phyloP scores from a whole-genome alignment of 768 basidiomycete species.

The Phlebiopsis flavidoalba region DNA sequence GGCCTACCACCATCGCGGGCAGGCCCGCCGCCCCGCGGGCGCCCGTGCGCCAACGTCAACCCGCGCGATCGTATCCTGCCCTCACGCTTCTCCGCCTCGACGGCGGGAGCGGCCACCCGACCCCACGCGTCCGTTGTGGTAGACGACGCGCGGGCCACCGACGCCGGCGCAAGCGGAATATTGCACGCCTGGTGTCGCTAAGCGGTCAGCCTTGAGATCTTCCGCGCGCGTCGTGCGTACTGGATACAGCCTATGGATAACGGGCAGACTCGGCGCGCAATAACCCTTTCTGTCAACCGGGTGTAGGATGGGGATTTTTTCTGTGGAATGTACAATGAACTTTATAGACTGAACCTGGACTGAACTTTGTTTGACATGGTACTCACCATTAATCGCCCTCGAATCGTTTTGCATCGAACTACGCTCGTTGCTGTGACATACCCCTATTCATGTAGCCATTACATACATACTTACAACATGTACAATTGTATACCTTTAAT shows the following conservation, averaged over 20 bases:
- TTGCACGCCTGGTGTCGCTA: conserved; percentile 41
- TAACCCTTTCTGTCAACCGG: conserved; percentile 52
- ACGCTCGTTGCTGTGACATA: background rate
- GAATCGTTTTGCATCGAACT: background rate
- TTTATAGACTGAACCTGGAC: background rate
- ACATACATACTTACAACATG: background rate
- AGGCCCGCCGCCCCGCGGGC: conserved; percentile 70
- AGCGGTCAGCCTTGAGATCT: conserved; percentile 7
- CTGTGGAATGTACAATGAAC: background rate
- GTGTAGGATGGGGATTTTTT: background rate
- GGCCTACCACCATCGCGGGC: conserved; percentile 48
- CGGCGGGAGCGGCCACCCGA: conserved; percentile 23
- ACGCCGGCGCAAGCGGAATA: conserved; percentile 66
- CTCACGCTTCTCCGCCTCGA: conserved; percentile 45
- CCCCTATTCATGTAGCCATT: background rate
- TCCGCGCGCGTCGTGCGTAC: conserved; percentile 34
- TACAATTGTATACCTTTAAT: background rate
- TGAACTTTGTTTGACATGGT: background rate
- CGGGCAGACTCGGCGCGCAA: conserved; percentile 42
- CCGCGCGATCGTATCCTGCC: conserved; percentile 31
- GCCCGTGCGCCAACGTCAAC: conserved; percentile 48
- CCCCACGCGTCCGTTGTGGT: conserved; percentile 8
- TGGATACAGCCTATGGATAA: conserved; percentile 37
- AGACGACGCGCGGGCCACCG: conserved; percentile 23
- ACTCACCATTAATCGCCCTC: background rate